Evolutionary conservation across 2,329 filamentous ascomycete genomes (phyloP).

Genomic region (Fusarium sororula): DNA sequence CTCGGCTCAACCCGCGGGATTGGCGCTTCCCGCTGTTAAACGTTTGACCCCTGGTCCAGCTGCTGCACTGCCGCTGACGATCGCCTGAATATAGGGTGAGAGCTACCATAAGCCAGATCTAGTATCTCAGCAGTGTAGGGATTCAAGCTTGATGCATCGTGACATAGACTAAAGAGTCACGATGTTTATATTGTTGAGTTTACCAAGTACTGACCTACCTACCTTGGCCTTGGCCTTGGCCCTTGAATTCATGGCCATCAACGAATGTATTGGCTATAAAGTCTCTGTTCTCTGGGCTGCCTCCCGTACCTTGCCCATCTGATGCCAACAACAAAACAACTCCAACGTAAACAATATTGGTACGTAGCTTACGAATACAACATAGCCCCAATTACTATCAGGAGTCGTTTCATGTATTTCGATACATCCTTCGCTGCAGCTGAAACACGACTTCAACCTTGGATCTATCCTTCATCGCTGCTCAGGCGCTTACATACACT

Average conservation of each 20-base stretch:
- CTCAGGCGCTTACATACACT: slow-evolving; percentile 27
- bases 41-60: slow-evolving; percentile 4
- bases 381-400: neutral
- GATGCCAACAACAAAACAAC: neutral
- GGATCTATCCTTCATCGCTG: neutral
- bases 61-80: slow-evolving; percentile 28
- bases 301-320: slow-evolving; percentile 5
- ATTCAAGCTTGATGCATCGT: slow-evolving; percentile 10
- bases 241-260: neutral
- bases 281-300: slow-evolving; percentile 17
- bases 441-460: slow-evolving; percentile 8
- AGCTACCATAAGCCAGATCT: neutral
- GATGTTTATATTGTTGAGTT: neutral
- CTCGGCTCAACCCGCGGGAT: slow-evolving; percentile 31
- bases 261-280: neutral
- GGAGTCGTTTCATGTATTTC: neutral
- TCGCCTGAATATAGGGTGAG: slow-evolving; percentile 24
- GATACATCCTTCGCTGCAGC: neutral
- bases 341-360: neutral
- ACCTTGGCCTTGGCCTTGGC: neutral
- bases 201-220: neutral
- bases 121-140: slow-evolving; percentile 35
- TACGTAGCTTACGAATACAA: neutral
- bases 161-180: neutral
- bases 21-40: slow-evolving; percentile 19